Conservation (phyloP, 768 basidiomycete species). For the Leucocoprinus sp. region DNA sequence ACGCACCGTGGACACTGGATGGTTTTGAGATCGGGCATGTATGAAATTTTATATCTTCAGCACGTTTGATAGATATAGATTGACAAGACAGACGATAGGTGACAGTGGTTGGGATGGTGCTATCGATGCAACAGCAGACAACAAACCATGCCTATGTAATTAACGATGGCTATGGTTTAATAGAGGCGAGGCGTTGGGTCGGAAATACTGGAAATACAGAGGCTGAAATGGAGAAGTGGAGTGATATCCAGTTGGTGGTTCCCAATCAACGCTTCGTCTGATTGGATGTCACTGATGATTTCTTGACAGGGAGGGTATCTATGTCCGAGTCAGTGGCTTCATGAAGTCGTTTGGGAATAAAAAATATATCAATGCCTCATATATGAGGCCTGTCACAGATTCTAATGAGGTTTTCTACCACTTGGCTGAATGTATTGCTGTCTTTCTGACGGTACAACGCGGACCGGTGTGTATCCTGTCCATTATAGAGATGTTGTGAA, state of each 20-base stretch:
- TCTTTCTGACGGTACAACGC: conserved; percentile 55
- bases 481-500: not conserved
- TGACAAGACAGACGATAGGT: conserved; percentile 14
- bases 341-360: conserved; percentile 79
- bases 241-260: conserved; percentile 34
- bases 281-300: not conserved
- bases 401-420: conserved; percentile 79
- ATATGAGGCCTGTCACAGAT: conserved; percentile 63
- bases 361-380: conserved; percentile 71
- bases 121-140: conserved; percentile 56
- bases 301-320: conserved; percentile 56
- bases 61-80: conserved; percentile 1
- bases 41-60: conserved; percentile 8
- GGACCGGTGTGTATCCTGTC: conserved; percentile 44
- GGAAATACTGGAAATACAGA: conserved; percentile 43
- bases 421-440: conserved; percentile 63
- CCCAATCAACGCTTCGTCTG: not conserved
- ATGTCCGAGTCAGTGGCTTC: conserved; percentile 73
- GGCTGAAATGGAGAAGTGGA: conserved; percentile 43
- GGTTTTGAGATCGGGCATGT: conserved; percentile 78
- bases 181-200: conserved; percentile 79
- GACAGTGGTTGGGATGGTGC: conserved; percentile 40
- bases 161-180: conserved; percentile 78
- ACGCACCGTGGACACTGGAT: conserved; percentile 84
- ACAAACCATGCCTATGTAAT: conserved; percentile 78